A percentile compares a stretch with the other conserved stretches of the same genome.
phyloP scores from a whole-genome alignment of 805 yeast genomes.

The Clavispora vitiphila region DNA sequence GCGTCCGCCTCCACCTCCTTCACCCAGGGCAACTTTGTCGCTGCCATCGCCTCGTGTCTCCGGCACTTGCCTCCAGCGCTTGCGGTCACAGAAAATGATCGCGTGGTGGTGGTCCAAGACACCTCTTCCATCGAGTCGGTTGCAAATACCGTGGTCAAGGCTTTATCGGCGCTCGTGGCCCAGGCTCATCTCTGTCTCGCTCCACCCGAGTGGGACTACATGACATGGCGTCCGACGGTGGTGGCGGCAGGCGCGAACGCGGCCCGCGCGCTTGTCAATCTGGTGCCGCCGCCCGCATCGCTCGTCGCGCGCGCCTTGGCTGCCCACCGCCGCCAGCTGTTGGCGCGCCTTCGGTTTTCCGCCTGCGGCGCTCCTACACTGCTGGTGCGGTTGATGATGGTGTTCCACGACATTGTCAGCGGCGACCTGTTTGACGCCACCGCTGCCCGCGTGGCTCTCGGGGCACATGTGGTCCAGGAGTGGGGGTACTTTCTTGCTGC shows the following conservation, averaged over 20 bases:
- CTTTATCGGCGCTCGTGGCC: slow-evolving; percentile 36
- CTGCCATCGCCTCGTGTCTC: slow-evolving; percentile 48
- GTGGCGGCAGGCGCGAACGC: slow-evolving; percentile 3
- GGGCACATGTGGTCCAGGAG: slow-evolving; percentile 51
- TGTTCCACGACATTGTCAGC: slow-evolving; percentile 24
- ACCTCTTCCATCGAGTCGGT: slow-evolving; percentile 18
- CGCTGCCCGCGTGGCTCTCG: slow-evolving; percentile 39
- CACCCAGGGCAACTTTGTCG: slow-evolving; percentile 49
- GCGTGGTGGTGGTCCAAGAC: slow-evolving; percentile 18
- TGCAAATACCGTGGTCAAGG: slow-evolving; percentile 29
- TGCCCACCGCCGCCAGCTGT: slow-evolving; percentile 33
- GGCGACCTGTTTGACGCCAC: slow-evolving; percentile 27
- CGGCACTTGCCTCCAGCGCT: slow-evolving; percentile 42
- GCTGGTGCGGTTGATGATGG: slow-evolving; percentile 38
- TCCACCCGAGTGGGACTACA: slow-evolving; percentile 8
- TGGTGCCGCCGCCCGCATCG: background rate
- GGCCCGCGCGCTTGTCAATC: background rate
- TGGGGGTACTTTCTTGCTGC: slow-evolving; percentile 38
- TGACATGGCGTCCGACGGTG: slow-evolving; percentile 11
- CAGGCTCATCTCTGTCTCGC: slow-evolving; percentile 22
- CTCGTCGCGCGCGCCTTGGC: background rate
- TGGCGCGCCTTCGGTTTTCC: slow-evolving; percentile 48
- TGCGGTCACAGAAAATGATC: slow-evolving; percentile 26
- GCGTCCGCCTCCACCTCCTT: slow-evolving; percentile 23
- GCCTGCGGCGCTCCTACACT: slow-evolving; percentile 15